phyloP scores from a whole-genome alignment of 345 rosid genomes.

The Salix suchowensis region DNA sequence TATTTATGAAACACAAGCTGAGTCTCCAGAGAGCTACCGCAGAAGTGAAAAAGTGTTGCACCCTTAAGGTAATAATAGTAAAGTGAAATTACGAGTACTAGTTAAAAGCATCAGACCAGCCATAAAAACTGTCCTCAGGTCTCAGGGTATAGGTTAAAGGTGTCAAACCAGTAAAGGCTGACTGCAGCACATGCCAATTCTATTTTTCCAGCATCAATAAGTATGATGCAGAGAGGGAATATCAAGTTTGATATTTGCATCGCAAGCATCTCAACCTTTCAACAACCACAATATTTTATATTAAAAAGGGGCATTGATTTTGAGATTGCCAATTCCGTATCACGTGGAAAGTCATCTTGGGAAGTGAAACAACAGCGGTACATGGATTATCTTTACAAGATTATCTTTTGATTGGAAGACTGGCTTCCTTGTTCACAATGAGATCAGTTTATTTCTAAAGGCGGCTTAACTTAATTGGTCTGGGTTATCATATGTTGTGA shows the following conservation, averaged over 20 bases:
- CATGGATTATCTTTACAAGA: background rate
- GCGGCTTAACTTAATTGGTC: background rate
- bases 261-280: background rate
- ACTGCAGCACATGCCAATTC: background rate
- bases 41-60: background rate
- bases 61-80: background rate
- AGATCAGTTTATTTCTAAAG: constrained; percentile 3
- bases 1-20: background rate
- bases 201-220: background rate
- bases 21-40: background rate
- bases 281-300: background rate
- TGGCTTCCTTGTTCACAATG: background rate
- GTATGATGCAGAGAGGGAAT: background rate
- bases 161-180: background rate
- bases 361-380: background rate
- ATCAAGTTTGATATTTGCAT: background rate
- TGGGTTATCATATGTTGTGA: background rate
- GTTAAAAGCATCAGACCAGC: background rate
- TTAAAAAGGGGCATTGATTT: background rate
- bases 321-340: background rate
- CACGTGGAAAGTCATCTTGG: background rate
- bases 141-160: background rate
- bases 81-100: background rate
- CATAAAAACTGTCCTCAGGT: background rate
- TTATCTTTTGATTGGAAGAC: background rate